Evolutionary conservation across 23 red algal species (phyloP), one percentile per base, ranked within the genome.

Genomic region (Cyanidioschyzon merolae): DNA sequence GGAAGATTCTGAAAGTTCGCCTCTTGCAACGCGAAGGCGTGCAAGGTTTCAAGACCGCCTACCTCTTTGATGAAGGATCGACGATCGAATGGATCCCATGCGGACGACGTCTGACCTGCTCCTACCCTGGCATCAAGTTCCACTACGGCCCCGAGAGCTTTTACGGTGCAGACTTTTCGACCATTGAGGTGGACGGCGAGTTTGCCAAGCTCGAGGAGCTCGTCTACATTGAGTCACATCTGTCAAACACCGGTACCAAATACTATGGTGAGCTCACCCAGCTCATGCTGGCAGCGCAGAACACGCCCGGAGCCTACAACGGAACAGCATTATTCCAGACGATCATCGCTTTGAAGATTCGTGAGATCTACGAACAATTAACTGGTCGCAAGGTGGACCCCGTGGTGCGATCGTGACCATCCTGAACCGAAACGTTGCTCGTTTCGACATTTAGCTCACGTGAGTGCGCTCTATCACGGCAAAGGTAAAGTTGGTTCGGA

Each of bases 121-220:
- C 77, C 31, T 96, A 96, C 77, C 92, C 92, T 27, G 92, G 92
- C 1, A 96, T 96, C 74, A 90, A 90, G 68, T 96, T 96, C 92
- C 92, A 86, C 45, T 96, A 90, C 80, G 92, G 92, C 41, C 92
- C 92, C 25, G 92, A 96, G 50, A 84, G 75, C 3, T 96, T 88
- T 83, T 96, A 68, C 71, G 89, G 84, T 54, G 79, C 87, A 68
- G 84, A 88, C 27, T 87, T 96, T 50, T 87, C 79, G 38, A 76
- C 90, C 38, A 83, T 96, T 41, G 92, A 96, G 80, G 85, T 90
- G 40, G 92, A 96, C 51, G 92, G 92, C 67, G 83, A 80, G 3
- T 90, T 96, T 75, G 92, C 87, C 27, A 96, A 96, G 68, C 76
- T 96, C n/a, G 92, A 96, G 50, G 92, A 96, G 78, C 89, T 96